These are phyloP conservation scores for Neurospora intermedia DNA, from an alignment of 495 filamentous ascomycete species.

Conservation along the genomic window DNA sequence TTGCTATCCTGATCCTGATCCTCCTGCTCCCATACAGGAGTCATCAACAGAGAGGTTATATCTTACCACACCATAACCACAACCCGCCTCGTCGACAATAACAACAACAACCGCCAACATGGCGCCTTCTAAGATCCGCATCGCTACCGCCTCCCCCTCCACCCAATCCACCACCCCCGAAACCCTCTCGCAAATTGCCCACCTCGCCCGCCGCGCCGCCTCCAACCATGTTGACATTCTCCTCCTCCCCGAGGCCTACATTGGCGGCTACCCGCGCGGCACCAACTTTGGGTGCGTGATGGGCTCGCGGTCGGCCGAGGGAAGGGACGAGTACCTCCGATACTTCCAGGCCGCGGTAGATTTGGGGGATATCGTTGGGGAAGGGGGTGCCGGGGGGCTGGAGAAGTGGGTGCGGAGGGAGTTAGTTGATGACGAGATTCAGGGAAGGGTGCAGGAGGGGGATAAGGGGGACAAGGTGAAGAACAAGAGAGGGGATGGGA, in stretches of 20 bases:
- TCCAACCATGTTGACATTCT: slow-evolving; percentile 56
- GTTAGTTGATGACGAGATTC: slow-evolving; percentile 40
- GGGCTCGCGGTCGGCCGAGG: slow-evolving; percentile 53
- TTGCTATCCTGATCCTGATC: background rate
- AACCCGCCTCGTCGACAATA: background rate
- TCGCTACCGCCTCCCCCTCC: slow-evolving; percentile 69
- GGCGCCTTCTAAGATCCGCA: slow-evolving; percentile 38
- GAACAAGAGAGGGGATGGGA: slow-evolving; percentile 67
- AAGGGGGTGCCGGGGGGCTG: slow-evolving; percentile 48
- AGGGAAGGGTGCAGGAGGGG: slow-evolving; percentile 45
- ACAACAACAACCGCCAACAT: background rate
- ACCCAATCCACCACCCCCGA: slow-evolving; percentile 52
- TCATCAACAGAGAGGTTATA: background rate
- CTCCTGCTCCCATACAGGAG: background rate
- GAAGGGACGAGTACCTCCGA: slow-evolving; percentile 71
- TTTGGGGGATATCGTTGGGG: slow-evolving; percentile 69
- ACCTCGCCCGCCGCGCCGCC: slow-evolving; percentile 42
- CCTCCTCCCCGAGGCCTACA: slow-evolving; percentile 86
- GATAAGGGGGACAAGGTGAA: slow-evolving; percentile 19
- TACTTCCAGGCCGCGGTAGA: slow-evolving; percentile 77
- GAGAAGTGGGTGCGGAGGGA: slow-evolving; percentile 59
- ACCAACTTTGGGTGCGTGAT: slow-evolving; percentile 65
- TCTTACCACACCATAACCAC: background rate
- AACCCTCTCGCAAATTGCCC: slow-evolving; percentile 56
- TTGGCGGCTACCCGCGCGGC: slow-evolving; percentile 89